A percentile compares a stretch with the other conserved stretches of the same genome.
phyloP scores from a whole-genome alignment of 2,329 filamentous ascomycete species.

The Xylaria sp. region DNA sequence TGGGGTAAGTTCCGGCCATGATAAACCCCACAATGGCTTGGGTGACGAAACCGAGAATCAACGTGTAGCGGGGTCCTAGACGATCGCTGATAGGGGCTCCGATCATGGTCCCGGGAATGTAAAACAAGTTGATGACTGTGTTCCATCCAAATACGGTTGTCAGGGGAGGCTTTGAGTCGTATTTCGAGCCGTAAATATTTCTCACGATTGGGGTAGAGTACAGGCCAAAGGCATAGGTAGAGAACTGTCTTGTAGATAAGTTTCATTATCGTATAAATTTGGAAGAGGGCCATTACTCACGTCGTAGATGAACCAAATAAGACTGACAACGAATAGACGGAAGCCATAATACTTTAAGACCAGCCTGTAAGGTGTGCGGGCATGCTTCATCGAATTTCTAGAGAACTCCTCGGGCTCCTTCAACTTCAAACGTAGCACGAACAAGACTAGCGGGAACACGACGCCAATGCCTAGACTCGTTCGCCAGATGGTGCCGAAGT shows the following conservation, averaged over 20 bases:
- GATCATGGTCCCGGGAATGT: constrained; percentile 81
- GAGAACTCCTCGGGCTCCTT: constrained; percentile 83
- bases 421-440: constrained; percentile 77
- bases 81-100: constrained; percentile 82
- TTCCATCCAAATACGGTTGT: constrained; percentile 90
- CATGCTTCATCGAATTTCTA: constrained; percentile 71
- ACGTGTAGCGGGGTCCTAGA: constrained; percentile 79
- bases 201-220: constrained; percentile 81
- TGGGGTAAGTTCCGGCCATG: constrained; percentile 82
- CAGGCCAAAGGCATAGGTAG: constrained; percentile 84
- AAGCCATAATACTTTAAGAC: constrained; percentile 76
- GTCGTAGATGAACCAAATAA: constrained; percentile 89
- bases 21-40: constrained; percentile 87
- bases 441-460: constrained; percentile 77
- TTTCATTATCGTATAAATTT: background rate
- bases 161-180: constrained; percentile 63
- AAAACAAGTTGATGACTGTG: constrained; percentile 87
- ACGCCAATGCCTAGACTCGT: constrained; percentile 81
- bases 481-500: constrained; percentile 82
- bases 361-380: constrained; percentile 65
- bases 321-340: constrained; percentile 73
- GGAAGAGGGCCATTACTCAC: constrained; percentile 51
- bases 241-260: constrained; percentile 64
- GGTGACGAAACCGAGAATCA: constrained; percentile 74
- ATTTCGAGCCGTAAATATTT: constrained; percentile 66